Evolutionary conservation across 83 land plant species (phyloP), one percentile per base, ranked within the genome.

Genomic region (Diphasiastrum complanatum): DNA sequence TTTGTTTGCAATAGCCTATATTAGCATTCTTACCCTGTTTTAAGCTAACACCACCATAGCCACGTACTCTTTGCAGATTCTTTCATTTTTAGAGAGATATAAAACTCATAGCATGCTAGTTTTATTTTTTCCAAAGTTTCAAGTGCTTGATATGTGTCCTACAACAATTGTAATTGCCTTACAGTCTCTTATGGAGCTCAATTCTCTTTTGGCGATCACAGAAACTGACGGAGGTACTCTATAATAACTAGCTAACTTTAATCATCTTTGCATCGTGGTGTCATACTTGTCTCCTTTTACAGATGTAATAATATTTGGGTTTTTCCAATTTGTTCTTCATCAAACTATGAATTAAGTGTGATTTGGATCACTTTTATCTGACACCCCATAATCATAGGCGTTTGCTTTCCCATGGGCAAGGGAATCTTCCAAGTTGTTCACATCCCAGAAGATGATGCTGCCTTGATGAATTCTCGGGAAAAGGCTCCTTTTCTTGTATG

Each of bases 401-500:
- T 95, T 6, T 90, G 97, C 71, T 95, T 90, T 68, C 99, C 99
- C 4, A 79, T 95, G 89, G 99, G 99, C 25, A 95, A 81, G 61
- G 97, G 95, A 12, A 66, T 95, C 82, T 85, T 82, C 61, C 86
- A 95, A 37, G 97, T 95, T 33, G 75, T 95, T 49, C 86, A 95
- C 63, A 85, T 95, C 29, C 99, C 97, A 31, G 99, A 79, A 73
- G 92, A 90, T 62, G 99, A 95, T 64, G 89, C 90, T 34, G 87
- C 85, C 38, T 86, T 95, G 35, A 67, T 95, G 60, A 95, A 95
- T 69, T 95, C 99, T 18, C 84, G 99, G 62, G 99, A 95, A 58
- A 95, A 95, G 59, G 99, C 99, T 62, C 99, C 99, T 67, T 95
- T 82, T 64, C 53, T 95, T 14, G 91, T 95, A 19, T 95, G 99